Evolutionary conservation across 441 rosid species (phyloP), one percentile per base, ranked within the genome.

Genomic region (Cnidoscolus chayamansa): DNA sequence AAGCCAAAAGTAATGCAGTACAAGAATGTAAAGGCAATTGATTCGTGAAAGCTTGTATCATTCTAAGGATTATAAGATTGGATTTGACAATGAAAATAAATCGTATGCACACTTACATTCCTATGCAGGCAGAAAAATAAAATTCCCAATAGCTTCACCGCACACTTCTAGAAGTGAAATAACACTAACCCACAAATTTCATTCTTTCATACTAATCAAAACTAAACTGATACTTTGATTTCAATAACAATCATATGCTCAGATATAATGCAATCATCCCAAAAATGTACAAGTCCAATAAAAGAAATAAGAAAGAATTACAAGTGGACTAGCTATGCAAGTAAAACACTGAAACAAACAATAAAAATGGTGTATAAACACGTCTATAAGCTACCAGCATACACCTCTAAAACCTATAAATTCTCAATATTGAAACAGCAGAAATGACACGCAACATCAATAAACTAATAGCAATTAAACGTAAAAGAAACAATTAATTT

Each of bases 401-500:
- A 47, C 47, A 25, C 54, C 11, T 20, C 64, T 25, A 45, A 47
- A 30, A 61, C 43, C 15, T 5, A 51, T 2, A 37, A 71, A 61
- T n/a, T 31, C 17, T 50, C 5, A 50, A 48, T 11, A 37, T 62
- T 55, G 35, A 3, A 19, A 40, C 32, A 51, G 45, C 43, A 54
- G n/a, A 51, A 10, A 72, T 50, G 66, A n/a, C 50, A 72, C 43
- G 53, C 63, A 66, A 37, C 9, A 54, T 16, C 68, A 68, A 61
- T 5, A 61, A 35, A 55, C 13, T 6, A 63, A 69, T 13, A 11
- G 7, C 35, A 45, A 63, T 55, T 45, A 55, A 32, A 59, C 16
- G 10, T 16, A 20, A 10, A 25, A 72, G 4, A 55, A 47, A 72
- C 5, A 16, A 43, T 1, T 0, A 57, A 25, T 1, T 30, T 0